Conservation (phyloP, 2,329 filamentous ascomycete species). For the Corinectria fuckeliana region DNA sequence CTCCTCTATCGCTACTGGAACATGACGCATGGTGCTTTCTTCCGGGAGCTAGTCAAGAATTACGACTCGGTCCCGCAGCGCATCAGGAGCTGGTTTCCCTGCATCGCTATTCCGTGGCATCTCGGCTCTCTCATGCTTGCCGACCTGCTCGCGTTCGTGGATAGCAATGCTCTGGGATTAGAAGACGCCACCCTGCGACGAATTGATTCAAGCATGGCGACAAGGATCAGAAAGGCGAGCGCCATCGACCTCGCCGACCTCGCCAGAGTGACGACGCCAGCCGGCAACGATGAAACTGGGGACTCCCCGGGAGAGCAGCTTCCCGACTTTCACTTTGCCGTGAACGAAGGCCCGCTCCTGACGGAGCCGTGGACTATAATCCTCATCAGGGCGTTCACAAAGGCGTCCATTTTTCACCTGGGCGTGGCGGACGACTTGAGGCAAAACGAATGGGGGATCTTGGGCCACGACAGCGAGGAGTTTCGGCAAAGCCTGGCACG, state of each 20-base stretch:
- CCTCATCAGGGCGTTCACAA: slow-evolving; percentile 58
- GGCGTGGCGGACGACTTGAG: slow-evolving; percentile 36
- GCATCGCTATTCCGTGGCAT: slow-evolving; percentile 64
- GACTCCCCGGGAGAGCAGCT: slow-evolving; percentile 24
- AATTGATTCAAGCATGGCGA: slow-evolving; percentile 41
- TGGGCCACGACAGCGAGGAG: slow-evolving; percentile 33
- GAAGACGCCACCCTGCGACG: slow-evolving; percentile 33
- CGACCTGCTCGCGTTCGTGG: slow-evolving; percentile 59
- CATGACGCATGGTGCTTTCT: slow-evolving; percentile 56
- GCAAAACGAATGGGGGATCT: slow-evolving; percentile 27
- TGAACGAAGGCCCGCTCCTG: slow-evolving; percentile 59
- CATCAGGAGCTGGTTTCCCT: slow-evolving; percentile 65
- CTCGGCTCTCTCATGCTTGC: slow-evolving; percentile 61
- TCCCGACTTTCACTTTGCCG: slow-evolving; percentile 57
- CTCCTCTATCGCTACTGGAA: slow-evolving; percentile 62
- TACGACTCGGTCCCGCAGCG: slow-evolving; percentile 57
- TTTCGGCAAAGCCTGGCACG: slow-evolving; percentile 42
- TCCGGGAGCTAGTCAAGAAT: slow-evolving; percentile 55
- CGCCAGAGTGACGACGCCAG: slow-evolving; percentile 51
- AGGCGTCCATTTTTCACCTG: slow-evolving; percentile 48
- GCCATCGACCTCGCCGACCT: slow-evolving; percentile 55
- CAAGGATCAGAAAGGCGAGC: slow-evolving; percentile 50
- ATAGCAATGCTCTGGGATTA: slow-evolving; percentile 42
- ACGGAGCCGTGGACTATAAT: slow-evolving; percentile 66
- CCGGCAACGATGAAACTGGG: slow-evolving; percentile 7